A percentile compares a stretch with the other conserved stretches of the same genome.
Evolutionary conservation across 345 rosid species (phyloP).

Genomic region (Eutrema heterophyllum): DNA sequence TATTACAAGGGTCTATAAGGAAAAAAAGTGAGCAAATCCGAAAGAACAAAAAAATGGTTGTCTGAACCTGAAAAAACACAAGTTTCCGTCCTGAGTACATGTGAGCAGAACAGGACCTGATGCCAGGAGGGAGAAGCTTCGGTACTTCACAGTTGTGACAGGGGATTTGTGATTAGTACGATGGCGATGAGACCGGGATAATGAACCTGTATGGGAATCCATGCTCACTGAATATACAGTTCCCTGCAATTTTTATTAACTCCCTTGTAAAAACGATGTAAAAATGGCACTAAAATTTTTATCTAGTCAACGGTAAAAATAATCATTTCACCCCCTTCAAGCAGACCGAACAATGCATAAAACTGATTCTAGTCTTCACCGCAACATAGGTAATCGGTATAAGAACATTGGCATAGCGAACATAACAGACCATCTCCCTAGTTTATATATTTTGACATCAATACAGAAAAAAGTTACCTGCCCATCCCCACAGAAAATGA

Average conservation of each 20-base stretch:
- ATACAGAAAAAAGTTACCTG: constrained; percentile 42
- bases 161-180: constrained; percentile 64
- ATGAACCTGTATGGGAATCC: constrained; percentile 71
- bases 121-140: constrained; percentile 89
- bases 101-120: constrained; percentile 87
- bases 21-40: not conserved
- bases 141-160: constrained; percentile 79
- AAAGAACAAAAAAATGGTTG: not conserved
- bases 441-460: not conserved
- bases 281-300: not conserved
- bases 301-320: not conserved
- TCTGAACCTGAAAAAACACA: constrained; percentile 83
- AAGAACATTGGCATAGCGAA: not conserved
- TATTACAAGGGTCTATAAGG: not conserved
- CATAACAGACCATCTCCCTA: not conserved
- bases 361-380: not conserved
- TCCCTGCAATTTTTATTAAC: constrained; percentile 48
- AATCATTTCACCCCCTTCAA: not conserved
- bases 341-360: not conserved
- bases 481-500: constrained; percentile 90
- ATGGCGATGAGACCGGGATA: constrained; percentile 78
- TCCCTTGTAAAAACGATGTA: not conserved
- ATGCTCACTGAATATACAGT: constrained; percentile 69
- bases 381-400: not conserved
- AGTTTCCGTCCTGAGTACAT: constrained; percentile 82